Evolutionary conservation across 2,329 filamentous ascomycete genomes (phyloP), one percentile per base, ranked within the genome.

Genomic region (Trichoderma hamatum): DNA sequence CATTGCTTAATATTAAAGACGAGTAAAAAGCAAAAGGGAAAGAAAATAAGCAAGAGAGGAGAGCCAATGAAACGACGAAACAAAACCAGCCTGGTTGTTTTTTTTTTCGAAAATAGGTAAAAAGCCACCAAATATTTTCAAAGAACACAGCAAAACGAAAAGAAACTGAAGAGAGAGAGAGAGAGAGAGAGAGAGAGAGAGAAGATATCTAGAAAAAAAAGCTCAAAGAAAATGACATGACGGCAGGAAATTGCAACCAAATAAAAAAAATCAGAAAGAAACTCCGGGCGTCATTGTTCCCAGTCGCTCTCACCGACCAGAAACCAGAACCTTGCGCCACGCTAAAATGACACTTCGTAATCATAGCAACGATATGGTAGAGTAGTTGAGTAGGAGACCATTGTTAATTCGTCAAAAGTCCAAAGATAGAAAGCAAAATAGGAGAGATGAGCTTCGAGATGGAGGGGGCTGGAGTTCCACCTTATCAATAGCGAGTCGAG

Each of bases 241-340:
- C 43, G 43, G 26, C 26, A 64, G 43, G 10, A 34, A n/a, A 16
- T 6, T 64, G 56, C 28, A 56, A 56, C 32, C 21, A 64, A 56
- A 34, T 10, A 19, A 30, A 54, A 30, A 54, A 63, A 1, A 24
- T n/a, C n/a, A 60, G 14, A 66, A 36, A 21, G 21, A 49, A 69
- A 68, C 61, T 65, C 70, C 55, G 59, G 70, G 72, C 70, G 71
- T 73, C 72, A 67, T 70, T 60, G 71, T 70, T 71, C 73, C 77
- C 73, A 77, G 76, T 76, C 77, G 77, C 78, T 80, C 78, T 80
- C 79, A 79, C 79, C 76, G 76, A 79, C 76, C 73, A 76, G 74
- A 77, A 76, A 72, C 72, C 73, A 71, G 70, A 71, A 69, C 75
- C 73, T 70, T 74, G 74, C 76, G 72, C 75, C 73, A 72, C 71